Percentiles rank a stretch among this genome's conserved stretches.
Conservation (phyloP, 2,329 filamentous ascomycete species). For the Diaporthe amygdali region DNA sequence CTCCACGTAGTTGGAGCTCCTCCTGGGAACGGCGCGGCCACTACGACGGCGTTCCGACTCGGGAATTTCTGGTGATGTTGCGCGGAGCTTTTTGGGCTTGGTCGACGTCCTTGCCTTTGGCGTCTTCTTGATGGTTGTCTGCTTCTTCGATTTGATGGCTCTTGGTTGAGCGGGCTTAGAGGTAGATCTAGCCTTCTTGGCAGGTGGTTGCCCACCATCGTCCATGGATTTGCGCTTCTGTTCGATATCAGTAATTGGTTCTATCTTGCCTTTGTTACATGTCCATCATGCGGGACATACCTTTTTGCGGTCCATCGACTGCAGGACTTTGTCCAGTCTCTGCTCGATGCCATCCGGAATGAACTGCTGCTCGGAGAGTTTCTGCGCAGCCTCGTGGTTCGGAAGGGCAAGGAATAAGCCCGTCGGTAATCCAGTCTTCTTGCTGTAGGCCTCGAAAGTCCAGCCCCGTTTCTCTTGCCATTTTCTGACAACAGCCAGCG, state of each 20-base stretch:
- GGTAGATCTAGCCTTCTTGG: conserved; percentile 43
- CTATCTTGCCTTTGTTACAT: accelerated
- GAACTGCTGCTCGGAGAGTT: conserved; percentile 86
- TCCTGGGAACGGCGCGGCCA: conserved; percentile 48
- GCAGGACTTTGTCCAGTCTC: conserved; percentile 71
- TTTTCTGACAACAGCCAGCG: conserved; percentile 79
- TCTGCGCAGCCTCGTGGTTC: conserved; percentile 78
- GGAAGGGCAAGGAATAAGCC: conserved; percentile 79
- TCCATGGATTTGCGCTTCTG: conserved; percentile 64
- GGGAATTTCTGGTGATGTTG: conserved; percentile 37
- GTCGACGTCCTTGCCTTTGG: conserved; percentile 34
- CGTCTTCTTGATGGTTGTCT: conserved; percentile 30
- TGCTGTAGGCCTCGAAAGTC: conserved; percentile 82
- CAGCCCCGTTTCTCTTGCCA: conserved; percentile 89
- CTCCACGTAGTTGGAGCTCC: conserved; percentile 57
- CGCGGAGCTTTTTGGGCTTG: conserved; percentile 38
- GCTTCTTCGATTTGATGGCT: conserved; percentile 41
- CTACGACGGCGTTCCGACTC: conserved; percentile 59
- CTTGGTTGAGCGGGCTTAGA: conserved; percentile 31
- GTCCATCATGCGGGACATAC: conserved; percentile 39
- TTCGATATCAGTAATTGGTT: not conserved
- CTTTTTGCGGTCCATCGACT: conserved; percentile 75
- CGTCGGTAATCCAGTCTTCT: conserved; percentile 79
- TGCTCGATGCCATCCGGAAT: conserved; percentile 79
- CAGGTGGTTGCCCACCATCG: conserved; percentile 53